Conservation (phyloP, 495 filamentous ascomycete genomes). For the Hamigera avellanea region DNA sequence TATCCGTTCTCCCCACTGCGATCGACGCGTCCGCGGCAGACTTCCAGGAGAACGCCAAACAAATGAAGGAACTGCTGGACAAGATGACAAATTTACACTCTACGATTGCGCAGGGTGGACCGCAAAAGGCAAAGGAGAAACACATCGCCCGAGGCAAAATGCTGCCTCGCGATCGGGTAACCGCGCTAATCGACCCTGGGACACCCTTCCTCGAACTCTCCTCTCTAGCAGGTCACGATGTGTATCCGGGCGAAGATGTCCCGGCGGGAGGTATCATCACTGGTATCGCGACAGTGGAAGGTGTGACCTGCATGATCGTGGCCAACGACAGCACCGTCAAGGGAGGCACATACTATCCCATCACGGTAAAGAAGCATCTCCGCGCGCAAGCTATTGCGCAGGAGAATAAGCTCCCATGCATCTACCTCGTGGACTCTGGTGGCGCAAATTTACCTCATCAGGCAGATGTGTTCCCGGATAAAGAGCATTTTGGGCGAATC, state of each 20-base stretch:
- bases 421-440: constrained; percentile 94
- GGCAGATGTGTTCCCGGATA: constrained; percentile 91
- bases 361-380: constrained; percentile 96
- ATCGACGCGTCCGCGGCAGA: constrained; percentile 69
- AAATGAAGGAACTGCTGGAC: constrained; percentile 63
- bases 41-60: constrained; percentile 68
- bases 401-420: constrained; percentile 78
- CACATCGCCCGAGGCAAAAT: constrained; percentile 85
- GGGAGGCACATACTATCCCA: constrained; percentile 96
- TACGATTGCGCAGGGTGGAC: constrained; percentile 62
- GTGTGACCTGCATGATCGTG: constrained; percentile 86
- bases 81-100: constrained; percentile 56
- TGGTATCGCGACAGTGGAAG: constrained; percentile 81
- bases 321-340: constrained; percentile 98
- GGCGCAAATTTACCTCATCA: constrained; percentile 95
- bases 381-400: constrained; percentile 84
- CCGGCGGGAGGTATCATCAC: constrained; percentile 87
- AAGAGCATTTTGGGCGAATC: constrained; percentile 91
- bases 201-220: constrained; percentile 89
- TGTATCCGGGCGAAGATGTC: constrained; percentile 81
- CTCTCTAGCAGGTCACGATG: constrained; percentile 69
- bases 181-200: constrained; percentile 77
- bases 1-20: constrained; percentile 65
- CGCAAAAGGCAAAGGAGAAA: constrained; percentile 78
- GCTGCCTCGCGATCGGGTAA: constrained; percentile 83